A percentile compares a stretch with the other conserved stretches of the same genome.
Conservation (phyloP, 805 yeast species). For the Sugiyamaella valdiviana region DNA sequence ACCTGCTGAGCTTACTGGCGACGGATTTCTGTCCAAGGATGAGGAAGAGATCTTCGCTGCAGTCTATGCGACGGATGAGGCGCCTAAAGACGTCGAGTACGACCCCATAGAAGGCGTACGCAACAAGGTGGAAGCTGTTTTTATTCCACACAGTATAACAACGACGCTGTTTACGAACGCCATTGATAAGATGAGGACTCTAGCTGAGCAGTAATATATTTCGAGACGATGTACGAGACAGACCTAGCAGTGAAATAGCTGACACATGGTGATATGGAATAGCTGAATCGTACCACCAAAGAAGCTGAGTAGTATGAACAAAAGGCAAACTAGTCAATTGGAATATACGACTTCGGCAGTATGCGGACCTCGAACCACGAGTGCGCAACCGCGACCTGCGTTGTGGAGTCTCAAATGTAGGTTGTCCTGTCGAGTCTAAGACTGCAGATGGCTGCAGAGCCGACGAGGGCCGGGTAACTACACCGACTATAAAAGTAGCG, state of each 20-base stretch:
- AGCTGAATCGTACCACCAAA: too few species aligned
- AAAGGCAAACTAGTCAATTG: too few species aligned
- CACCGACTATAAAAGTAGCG: constrained; percentile 7
- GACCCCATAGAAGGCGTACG: constrained; percentile 9
- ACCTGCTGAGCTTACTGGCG: neutral
- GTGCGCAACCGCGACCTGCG: too few species aligned
- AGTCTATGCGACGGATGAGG: neutral
- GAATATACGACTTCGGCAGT: too few species aligned
- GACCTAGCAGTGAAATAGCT: too few species aligned
- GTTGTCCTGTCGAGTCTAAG: too few species aligned
- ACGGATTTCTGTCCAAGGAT: constrained; percentile 6
- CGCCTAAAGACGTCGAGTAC: constrained; percentile 7
- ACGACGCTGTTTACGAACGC: neutral
- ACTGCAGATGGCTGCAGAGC: too few species aligned
- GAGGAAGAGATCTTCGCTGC: constrained; percentile 4
- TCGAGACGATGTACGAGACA: too few species aligned
- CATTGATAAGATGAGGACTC: neutral
- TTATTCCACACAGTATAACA: constrained; percentile 8
- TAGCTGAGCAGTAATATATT: too few species aligned
- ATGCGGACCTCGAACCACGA: too few species aligned
- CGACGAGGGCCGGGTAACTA: neutral
- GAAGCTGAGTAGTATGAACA: neutral
- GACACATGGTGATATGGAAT: too few species aligned
- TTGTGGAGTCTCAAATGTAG: neutral
- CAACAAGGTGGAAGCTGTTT: neutral